These are phyloP conservation scores for Colletotrichum ledebouriae DNA, from an alignment of 2,329 filamentous ascomycete genomes.

Conservation along the genomic window DNA sequence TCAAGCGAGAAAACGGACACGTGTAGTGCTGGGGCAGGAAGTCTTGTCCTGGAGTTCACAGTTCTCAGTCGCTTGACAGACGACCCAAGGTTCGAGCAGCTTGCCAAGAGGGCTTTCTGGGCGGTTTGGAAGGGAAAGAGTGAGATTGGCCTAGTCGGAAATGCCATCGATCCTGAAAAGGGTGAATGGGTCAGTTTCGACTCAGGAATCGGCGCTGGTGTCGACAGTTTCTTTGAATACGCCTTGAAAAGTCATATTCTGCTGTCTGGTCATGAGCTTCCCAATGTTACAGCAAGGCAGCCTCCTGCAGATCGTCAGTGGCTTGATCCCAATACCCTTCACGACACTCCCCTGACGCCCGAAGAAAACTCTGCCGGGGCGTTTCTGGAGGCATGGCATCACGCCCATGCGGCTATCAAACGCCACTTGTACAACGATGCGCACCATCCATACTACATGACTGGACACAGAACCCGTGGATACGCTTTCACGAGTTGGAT, in stretches of 20 bases:
- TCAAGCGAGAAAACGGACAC: conserved; percentile 84
- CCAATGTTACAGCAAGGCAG: conserved; percentile 63
- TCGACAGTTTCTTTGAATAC: conserved; percentile 99
- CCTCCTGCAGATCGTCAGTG: conserved; percentile 51
- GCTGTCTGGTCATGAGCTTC: conserved; percentile 79
- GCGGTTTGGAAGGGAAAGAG: conserved; percentile 93
- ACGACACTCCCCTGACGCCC: conserved; percentile 67
- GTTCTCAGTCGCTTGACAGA: conserved; percentile 90
- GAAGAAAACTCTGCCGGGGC: conserved; percentile 80
- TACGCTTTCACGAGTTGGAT: conserved; percentile 94
- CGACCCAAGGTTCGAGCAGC: conserved; percentile 87
- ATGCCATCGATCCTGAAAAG: conserved; percentile 91
- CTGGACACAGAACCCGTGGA: conserved; percentile 89
- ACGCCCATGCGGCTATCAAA: conserved; percentile 88
- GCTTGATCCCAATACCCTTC: conserved; percentile 76
- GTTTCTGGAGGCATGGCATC: conserved; percentile 87
- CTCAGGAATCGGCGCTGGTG: conserved; percentile 94
- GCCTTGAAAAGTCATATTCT: conserved; percentile 94
- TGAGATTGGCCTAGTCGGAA: conserved; percentile 87
- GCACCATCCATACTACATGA: conserved; percentile 93
- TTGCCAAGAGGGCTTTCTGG: conserved; percentile 95
- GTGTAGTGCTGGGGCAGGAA: conserved; percentile 96
- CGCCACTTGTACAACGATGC: conserved; percentile 89
- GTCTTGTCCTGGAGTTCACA: conserved; percentile 92
- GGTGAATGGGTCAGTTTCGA: conserved; percentile 90